These are phyloP conservation scores for Agrocybe chaxingu DNA, from an alignment of 768 basidiomycete species.

Conservation along the genomic window DNA sequence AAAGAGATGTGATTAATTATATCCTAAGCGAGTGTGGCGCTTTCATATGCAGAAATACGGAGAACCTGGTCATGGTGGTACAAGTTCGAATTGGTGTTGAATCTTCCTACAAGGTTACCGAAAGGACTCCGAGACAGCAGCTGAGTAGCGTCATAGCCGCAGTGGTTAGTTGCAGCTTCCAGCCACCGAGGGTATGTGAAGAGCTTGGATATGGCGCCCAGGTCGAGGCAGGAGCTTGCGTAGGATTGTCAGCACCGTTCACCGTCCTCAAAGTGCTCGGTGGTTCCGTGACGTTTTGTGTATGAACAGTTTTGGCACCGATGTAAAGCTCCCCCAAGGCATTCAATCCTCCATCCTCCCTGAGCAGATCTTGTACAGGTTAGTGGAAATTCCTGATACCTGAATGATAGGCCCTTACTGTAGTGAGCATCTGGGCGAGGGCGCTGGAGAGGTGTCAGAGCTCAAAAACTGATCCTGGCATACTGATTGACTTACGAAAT, in stretches of 20 bases:
- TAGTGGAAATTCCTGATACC: slow-evolving; percentile 1
- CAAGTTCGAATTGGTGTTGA: neutral
- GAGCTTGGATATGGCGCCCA: slow-evolving; percentile 24
- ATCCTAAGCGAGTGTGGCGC: too few relatives aligned
- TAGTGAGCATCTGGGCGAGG: slow-evolving; percentile 36
- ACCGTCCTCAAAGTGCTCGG: slow-evolving; percentile 28
- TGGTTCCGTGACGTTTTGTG: slow-evolving; percentile 26
- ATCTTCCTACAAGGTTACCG: slow-evolving; percentile 12
- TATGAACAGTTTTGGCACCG: slow-evolving; percentile 43
- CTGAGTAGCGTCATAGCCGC: slow-evolving; percentile 11
- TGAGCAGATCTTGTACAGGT: slow-evolving; percentile 34
- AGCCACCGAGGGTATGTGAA: slow-evolving; percentile 10
- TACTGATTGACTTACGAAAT: slow-evolving; percentile 14
- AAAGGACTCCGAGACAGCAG: slow-evolving; percentile 12
- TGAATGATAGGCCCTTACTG: slow-evolving; percentile 27
- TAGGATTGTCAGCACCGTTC: slow-evolving; percentile 33
- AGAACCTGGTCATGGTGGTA: too few relatives aligned
- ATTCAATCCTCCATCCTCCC: slow-evolving; percentile 42
- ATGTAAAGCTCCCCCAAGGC: slow-evolving; percentile 42
- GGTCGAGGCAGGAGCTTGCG: slow-evolving; percentile 31
- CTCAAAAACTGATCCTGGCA: neutral
- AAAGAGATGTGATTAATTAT: too few relatives aligned
- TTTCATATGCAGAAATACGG: too few relatives aligned
- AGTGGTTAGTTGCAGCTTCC: slow-evolving; percentile 1
- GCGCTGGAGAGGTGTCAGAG: slow-evolving; percentile 27